Evolutionary conservation across 2,329 filamentous ascomycete species (phyloP).

Genomic region (Ciborinia camelliae): DNA sequence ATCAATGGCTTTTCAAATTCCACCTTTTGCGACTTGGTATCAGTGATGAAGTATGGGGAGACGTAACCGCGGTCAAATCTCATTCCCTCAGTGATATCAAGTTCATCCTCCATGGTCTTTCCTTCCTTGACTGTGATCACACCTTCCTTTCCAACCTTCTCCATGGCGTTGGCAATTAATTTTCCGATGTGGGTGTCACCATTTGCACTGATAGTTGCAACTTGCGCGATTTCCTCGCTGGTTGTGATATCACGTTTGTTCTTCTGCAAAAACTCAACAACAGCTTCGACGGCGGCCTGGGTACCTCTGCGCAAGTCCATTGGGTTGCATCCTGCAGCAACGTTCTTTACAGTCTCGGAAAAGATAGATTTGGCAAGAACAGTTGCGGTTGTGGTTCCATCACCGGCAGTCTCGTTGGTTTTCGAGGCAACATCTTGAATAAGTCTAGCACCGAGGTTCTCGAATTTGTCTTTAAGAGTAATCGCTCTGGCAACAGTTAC

Average conservation of each 20-base stretch:
- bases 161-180: constrained; percentile 97
- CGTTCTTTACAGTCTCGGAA: constrained; percentile 99
- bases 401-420: constrained; percentile 98
- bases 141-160: constrained; percentile 99
- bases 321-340: constrained; percentile 97
- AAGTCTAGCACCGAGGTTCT: constrained; percentile 95
- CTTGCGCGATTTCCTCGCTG: constrained; percentile 93
- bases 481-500: constrained; percentile 88
- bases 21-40: constrained; percentile 96
- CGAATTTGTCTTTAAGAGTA: constrained; percentile 95
- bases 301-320: constrained; percentile 98
- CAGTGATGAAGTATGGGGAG: constrained; percentile 99
- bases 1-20: constrained; percentile 99
- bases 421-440: constrained; percentile 98
- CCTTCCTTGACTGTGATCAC: constrained; percentile 99
- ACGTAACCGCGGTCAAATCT: constrained; percentile 98
- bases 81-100: constrained; percentile 99
- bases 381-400: constrained; percentile 96
- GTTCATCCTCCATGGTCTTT: constrained; percentile 96
- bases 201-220: constrained; percentile 97
- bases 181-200: constrained; percentile 92
- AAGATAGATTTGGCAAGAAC: constrained; percentile 97
- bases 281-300: constrained; percentile 91
- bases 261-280: constrained; percentile 88
- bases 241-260: constrained; percentile 99